Evolutionary conservation across 169 alveolate species (phyloP).

Genomic region (Sarcocystis neurona): DNA sequence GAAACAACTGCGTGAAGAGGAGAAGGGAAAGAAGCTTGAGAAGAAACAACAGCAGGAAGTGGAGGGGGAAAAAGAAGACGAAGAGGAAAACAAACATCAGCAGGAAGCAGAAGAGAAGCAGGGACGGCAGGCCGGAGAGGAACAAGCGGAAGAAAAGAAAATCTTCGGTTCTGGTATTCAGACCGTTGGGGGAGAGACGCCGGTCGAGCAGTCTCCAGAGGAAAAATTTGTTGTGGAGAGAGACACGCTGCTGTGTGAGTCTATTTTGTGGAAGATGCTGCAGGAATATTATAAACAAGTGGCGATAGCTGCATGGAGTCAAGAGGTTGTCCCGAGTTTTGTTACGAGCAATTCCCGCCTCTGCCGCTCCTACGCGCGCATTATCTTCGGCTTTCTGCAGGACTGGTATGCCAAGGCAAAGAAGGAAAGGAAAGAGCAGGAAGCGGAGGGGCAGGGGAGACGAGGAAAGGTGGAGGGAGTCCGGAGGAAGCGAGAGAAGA

Average conservation of each 20-base stretch:
- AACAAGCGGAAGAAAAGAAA: no score
- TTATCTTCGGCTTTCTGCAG: constrained; percentile 77
- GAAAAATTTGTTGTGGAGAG: constrained; percentile 75
- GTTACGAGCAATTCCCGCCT: constrained; percentile 81
- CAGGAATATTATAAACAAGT: constrained; percentile 75
- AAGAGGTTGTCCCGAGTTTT: constrained; percentile 81
- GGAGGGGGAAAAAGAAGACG: no score
- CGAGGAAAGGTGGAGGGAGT: no score
- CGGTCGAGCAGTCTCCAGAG: constrained; percentile 78
- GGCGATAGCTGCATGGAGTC: constrained; percentile 84
- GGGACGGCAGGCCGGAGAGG: no score
- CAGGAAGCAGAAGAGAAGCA: no score
- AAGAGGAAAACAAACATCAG: no score
- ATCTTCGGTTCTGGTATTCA: constrained; percentile 58
- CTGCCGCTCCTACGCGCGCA: constrained; percentile 79
- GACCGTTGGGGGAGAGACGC: constrained; percentile 78
- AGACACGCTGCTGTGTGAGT: constrained; percentile 74
- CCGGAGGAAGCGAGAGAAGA: no score
- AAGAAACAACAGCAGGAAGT: no score
- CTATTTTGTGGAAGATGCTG: constrained; percentile 78
- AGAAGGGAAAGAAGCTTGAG: no score
- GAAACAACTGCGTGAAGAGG: no score
- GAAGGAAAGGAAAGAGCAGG: no score
- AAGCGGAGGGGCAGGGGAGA: neutral
- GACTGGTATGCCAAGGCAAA: constrained; percentile 69